A percentile compares a stretch with the other conserved stretches of the same genome.
phyloP scores from a whole-genome alignment of 169 alveolate genomes.

The Haemoproteus tartakovskyi region DNA sequence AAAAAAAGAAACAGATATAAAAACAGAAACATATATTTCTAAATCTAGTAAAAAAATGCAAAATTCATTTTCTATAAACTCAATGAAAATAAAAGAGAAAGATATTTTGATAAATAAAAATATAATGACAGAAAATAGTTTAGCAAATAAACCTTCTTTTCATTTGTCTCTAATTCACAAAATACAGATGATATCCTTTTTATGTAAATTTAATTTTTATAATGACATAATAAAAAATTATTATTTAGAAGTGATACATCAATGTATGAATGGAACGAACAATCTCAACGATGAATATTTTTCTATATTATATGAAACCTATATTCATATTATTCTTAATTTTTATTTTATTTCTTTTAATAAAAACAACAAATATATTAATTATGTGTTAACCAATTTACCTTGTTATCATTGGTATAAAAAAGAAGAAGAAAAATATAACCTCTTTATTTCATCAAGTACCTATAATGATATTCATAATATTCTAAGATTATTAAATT shows the following conservation, averaged over 20 bases:
- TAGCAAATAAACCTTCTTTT: not conserved
- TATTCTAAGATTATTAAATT: conserved; percentile 39
- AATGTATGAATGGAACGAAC: conserved; percentile 29
- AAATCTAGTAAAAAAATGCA: too few relatives aligned
- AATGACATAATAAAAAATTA: conserved; percentile 28
- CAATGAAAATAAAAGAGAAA: not conserved
- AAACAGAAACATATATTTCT: too few relatives aligned
- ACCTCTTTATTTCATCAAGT: conserved; percentile 33
- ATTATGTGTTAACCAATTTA: conserved; percentile 40
- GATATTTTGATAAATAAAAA: not conserved
- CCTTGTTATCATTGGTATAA: conserved; percentile 66
- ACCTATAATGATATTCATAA: conserved; percentile 15
- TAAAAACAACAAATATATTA: conserved; percentile 62
- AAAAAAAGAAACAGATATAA: too few relatives aligned
- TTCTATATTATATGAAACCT: conserved; percentile 28
- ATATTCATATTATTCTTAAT: conserved; percentile 58
- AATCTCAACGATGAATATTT: not conserved
- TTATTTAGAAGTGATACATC: conserved; percentile 28
- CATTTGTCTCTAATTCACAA: conserved; percentile 24
- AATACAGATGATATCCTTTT: conserved; percentile 31
- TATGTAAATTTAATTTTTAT: conserved; percentile 46
- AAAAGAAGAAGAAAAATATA: conserved; percentile 63
- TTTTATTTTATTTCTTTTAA: conserved; percentile 63
- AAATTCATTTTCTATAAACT: too few relatives aligned
- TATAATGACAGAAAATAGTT: not conserved